Evolutionary conservation across 148 eudicot genomes (phyloP), one percentile per base, ranked within the genome.

Genomic region (Amaranthus cruentus): DNA sequence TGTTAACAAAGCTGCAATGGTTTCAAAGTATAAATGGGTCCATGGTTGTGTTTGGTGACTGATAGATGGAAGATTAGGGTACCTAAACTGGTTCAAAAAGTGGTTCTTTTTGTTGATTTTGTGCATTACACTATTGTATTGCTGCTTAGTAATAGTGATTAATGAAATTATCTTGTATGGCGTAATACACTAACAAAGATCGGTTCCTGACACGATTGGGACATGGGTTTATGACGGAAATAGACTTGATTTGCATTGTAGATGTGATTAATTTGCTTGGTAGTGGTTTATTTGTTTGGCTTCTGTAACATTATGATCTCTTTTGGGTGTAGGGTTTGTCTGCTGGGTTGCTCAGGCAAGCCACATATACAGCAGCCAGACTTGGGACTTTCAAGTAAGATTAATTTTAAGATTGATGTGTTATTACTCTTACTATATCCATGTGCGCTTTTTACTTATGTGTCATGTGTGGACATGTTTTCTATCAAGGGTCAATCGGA

Each of bases 281-380:
- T 68, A 73, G 61, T 2, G 65, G 62, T 1, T 28, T 28, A 18
- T 8, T 5, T 9, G 28, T 54, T 13, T 59, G 42, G 15, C 4
- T 63, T 18, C 28, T 14, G 13, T 69, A 69, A 61, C 7, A 3
- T 63, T 69, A 47, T 69, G 6, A 4, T 21, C 50, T 78, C 28
- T 62, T 28, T 4, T 62, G 66, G 73, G 28, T 47, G 55, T 76
- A 87, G 88, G 90, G 90, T 76, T 77, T 86, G 7, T 86, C 89
- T 60, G 90, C 90, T 68, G 90, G 88, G 21, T 80, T 87, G 76
- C 80, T 85, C 55, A 79, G 90, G 74, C 88, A 87, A 83, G 90
- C 88, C 62, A 87, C 90, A 3, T 87, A 85, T 54, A 87, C 90
- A 9, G 85, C 88, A 2, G 84, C 88, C 38, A 68, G 90, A 48